Percentiles rank a stretch among this genome's conserved stretches.
Evolutionary conservation across 148 eudicot genomes (phyloP).

Genomic region (Arbutus unedo): DNA sequence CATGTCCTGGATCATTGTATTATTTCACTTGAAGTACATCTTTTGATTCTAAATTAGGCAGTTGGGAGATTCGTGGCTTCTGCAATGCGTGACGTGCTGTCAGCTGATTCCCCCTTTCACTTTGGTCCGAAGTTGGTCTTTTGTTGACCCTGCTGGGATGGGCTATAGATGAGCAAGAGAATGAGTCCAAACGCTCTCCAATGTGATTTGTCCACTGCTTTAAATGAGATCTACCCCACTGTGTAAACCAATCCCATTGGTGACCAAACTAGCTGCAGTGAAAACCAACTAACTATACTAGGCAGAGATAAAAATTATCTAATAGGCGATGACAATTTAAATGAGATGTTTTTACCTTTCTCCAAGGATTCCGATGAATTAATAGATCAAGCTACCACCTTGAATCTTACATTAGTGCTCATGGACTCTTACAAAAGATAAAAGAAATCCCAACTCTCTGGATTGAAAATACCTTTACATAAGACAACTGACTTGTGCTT

Average conservation of each 20-base stretch:
- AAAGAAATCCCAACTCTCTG: no score
- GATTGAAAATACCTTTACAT: not conserved
- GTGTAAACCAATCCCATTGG: not conserved
- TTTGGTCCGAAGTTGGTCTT: constrained; percentile 1
- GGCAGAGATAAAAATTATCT: no score
- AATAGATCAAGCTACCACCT: no score
- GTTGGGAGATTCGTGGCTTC: not conserved
- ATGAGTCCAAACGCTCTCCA: not conserved
- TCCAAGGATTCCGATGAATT: no score
- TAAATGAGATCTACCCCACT: not conserved
- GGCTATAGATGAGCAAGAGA: not conserved
- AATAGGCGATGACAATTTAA: no score
- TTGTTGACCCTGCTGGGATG: constrained; percentile 10
- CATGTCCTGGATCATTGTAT: not conserved
- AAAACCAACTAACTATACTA: no score
- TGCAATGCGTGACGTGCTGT: not conserved
- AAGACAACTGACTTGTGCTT: not conserved
- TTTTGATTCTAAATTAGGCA: not conserved
- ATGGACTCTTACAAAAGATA: no score
- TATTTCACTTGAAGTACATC: not conserved
- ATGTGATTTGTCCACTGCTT: not conserved
- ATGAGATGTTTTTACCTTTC: no score
- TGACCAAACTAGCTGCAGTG: not conserved
- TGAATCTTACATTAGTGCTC: no score
- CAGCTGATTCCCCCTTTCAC: not conserved